Percentiles rank a stretch among this genome's conserved stretches.
Evolutionary conservation across 1,284 basidiomycete genomes (phyloP).

Genomic region (Melampsora americana): DNA sequence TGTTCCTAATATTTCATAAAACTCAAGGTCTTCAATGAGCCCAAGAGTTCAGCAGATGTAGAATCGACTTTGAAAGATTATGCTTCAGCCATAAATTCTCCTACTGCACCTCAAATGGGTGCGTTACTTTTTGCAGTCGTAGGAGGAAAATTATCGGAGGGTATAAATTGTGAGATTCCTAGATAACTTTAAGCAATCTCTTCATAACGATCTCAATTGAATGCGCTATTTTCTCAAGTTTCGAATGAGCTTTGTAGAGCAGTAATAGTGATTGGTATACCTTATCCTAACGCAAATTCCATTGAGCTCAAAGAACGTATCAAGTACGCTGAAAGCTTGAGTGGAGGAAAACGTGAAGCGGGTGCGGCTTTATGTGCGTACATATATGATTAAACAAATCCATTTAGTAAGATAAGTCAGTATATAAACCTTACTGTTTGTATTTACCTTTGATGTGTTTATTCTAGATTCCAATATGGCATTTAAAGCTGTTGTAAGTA

Average conservation of each 20-base stretch:
- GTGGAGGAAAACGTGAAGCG: conserved; percentile 64
- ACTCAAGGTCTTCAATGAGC: conserved; percentile 78
- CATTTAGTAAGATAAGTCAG: not conserved
- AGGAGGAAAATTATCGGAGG: conserved; percentile 93
- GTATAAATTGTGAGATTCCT: conserved; percentile 80
- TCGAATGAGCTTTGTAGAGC: conserved; percentile 70
- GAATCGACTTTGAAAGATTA: conserved; percentile 76
- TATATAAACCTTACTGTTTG: conserved; percentile 47
- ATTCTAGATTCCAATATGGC: conserved; percentile 66
- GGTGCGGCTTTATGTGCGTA: conserved; percentile 78
- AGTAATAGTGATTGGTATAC: conserved; percentile 81
- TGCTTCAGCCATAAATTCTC: conserved; percentile 61
- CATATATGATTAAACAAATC: conserved; percentile 49
- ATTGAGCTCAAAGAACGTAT: conserved; percentile 86
- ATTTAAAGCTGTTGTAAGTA: conserved; percentile 72
- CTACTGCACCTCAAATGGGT: conserved; percentile 47
- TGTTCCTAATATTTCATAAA: not conserved
- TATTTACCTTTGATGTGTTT: conserved; percentile 21
- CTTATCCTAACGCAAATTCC: conserved; percentile 87
- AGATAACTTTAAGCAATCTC: conserved; percentile 44
- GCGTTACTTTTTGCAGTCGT: conserved; percentile 72
- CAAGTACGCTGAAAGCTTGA: conserved; percentile 65
- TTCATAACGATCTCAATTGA: not conserved
- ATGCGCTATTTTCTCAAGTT: not conserved
- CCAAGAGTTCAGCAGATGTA: conserved; percentile 70